Base-by-base conservation (phyloP, 2,329 filamentous ascomycete genomes). In the Cytospora chrysosperma region DNA sequence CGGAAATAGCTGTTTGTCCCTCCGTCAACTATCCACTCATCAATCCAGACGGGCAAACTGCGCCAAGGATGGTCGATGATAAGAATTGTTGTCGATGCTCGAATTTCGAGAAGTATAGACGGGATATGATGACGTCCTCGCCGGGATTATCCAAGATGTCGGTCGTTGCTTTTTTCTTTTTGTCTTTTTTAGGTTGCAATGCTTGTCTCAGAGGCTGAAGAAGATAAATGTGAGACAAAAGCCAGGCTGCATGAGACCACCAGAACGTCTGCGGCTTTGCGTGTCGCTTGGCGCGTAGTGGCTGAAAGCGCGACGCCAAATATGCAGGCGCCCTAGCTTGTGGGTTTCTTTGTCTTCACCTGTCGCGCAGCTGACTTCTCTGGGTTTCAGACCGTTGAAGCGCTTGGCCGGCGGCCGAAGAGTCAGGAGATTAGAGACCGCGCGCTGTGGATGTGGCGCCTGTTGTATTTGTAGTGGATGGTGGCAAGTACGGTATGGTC, bases 241-340 rank as follows among this genome's bases (percentile, higher is more conserved):
- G 53, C 26, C 40, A 57, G 57, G 61, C 64, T 65, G 64, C 61
- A 59, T 64, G 64, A 64, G 60, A 65, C 64, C 51, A 56, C 30
- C 24, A 52, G 26, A 52, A 43, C 43, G 60, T 56, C 53, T 63
- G 61, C 56, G 51, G 56, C 61, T 51, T 54, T 63, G 60, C 59
- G 59, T 37, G 40, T 49, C 34, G 51, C 51, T 32, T 50, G 59
- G 55, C 43, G 59, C 59, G 53, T 37, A 51, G 37, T 37, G 32
- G 47, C 32, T 52, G 53, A 50, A 28, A 57, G 43, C 43, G 59
- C 59, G 49, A 40, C 34, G 17, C 21, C 49, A 40, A n/a, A 24
- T 19, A 61, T 55, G 59, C 59, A 61, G 59, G n/a, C 49, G 32
- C 21, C 53, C 52, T 27, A 57, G 53, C 30, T 40, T 32, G 50